phyloP scores from a whole-genome alignment of 495 filamentous ascomycete genomes.

The Penicillium paradoxum region DNA sequence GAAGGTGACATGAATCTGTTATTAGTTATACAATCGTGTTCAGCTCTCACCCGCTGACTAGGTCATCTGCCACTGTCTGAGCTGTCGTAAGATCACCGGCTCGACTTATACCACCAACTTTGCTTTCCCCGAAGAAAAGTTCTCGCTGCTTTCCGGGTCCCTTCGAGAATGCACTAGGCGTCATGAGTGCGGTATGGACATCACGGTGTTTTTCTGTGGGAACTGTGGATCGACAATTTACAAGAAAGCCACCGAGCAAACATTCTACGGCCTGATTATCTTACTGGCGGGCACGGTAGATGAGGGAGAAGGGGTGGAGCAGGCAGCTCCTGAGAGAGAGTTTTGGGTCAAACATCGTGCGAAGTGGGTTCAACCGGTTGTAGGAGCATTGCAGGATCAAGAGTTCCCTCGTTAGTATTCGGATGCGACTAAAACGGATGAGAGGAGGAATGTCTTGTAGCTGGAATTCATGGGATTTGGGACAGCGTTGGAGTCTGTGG shows the following conservation, averaged over 20 bases:
- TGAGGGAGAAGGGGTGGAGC: neutral
- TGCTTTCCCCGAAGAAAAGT: neutral
- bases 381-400: no score
- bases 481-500: no score
- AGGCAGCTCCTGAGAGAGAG: neutral
- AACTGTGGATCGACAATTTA: neutral
- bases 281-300: neutral
- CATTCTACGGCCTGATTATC: neutral
- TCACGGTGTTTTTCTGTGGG: neutral
- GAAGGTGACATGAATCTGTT: neutral
- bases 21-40: neutral
- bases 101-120: neutral
- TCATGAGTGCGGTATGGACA: neutral
- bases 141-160: neutral
- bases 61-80: neutral
- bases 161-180: neutral
- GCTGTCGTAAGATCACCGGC: neutral
- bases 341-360: neutral
- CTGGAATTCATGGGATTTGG: no score
- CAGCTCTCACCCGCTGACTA: neutral
- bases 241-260: neutral
- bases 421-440: no score
- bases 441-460: no score
- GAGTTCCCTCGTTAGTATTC: no score
- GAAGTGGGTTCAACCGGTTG: neutral